Base-by-base conservation (phyloP, 1,284 basidiomycete species). In the Ustilago esculenta region DNA sequence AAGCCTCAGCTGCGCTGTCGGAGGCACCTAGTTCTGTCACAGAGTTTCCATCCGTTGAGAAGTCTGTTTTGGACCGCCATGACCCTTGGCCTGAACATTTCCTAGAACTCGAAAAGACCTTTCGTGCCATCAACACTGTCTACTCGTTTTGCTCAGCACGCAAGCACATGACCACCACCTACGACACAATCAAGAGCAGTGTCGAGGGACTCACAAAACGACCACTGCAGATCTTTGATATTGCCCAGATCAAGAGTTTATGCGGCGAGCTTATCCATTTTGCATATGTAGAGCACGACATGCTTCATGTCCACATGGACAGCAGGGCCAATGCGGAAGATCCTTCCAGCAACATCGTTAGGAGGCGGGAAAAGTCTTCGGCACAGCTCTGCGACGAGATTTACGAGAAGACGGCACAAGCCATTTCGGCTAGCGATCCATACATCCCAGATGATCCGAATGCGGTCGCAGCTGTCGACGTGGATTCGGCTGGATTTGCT, bases 171-270 rank as follows among this genome's bases (percentile, higher is more conserved):
- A 90, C 91, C 2, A 89, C 88, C 3, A 92, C 91, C 0, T 94
- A 92, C 77, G 85, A 89, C 5, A 86, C 88, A 7, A 86, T 94
- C 32, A 87, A 89, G 42, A 85, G 86, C 11, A 91, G 91, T 23
- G 91, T 92, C 0, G 91, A 94, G 83, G 85, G 86, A 36, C 84
- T 93, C 14, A 83, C 92, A 9, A 90, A 90, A 75, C 84, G 87
- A 41, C 90, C 91, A 0, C 84, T 95, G n/a, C 88, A 92, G 61
- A 84, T 94, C 15, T 82, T 85, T 27, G 87, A 88, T 72, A 88
- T 95, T 21, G 90, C 92, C 4, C 90, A 94, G 82, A 85, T 95
- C 64, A 94, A 94, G 89, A 92, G 91, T 1, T 85, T 95, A 8
- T 84, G 94, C 21, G 92, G 92, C 1, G 88, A 90, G 59, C 84